Percentiles rank a stretch among this genome's conserved stretches.
phyloP scores from a whole-genome alignment of 2,329 filamentous ascomycete species.

The Lachnellula suecica region DNA sequence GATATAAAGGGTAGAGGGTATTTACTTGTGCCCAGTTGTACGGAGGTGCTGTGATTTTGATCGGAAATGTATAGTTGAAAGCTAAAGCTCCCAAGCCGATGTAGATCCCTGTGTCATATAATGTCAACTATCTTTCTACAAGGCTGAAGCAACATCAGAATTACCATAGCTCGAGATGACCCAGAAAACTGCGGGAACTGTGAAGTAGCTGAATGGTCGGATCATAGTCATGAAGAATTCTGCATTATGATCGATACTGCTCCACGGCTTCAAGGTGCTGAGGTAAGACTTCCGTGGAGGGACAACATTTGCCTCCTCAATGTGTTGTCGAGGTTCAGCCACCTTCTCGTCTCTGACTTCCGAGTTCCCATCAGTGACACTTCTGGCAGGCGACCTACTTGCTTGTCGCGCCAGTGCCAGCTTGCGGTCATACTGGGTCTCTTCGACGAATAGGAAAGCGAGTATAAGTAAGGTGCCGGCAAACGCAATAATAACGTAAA shows the following conservation, averaged over 20 bases:
- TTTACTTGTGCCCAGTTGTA: constrained; percentile 45
- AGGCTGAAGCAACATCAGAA: not conserved
- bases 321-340: constrained; percentile 1
- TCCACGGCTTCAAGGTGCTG: constrained; percentile 43
- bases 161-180: constrained; percentile 48
- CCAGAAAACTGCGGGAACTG: constrained; percentile 49
- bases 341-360: not conserved
- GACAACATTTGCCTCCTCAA: constrained; percentile 25
- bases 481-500: constrained; percentile 60
- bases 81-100: constrained; percentile 48
- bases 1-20: not conserved
- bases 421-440: constrained; percentile 51
- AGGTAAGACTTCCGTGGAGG: constrained; percentile 42
- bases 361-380: not conserved
- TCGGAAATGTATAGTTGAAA: constrained; percentile 50
- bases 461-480: constrained; percentile 37
- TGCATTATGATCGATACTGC: constrained; percentile 40
- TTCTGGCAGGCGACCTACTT: not conserved
- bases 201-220: constrained; percentile 46
- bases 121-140: not conserved
- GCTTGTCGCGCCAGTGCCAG: too few relatives aligned
- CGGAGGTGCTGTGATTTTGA: constrained; percentile 43
- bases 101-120: constrained; percentile 35
- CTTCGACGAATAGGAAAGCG: constrained; percentile 59
- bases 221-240: constrained; percentile 45